phyloP scores from a whole-genome alignment of 2,329 filamentous ascomycete genomes.

The Talaromyces sp. region DNA sequence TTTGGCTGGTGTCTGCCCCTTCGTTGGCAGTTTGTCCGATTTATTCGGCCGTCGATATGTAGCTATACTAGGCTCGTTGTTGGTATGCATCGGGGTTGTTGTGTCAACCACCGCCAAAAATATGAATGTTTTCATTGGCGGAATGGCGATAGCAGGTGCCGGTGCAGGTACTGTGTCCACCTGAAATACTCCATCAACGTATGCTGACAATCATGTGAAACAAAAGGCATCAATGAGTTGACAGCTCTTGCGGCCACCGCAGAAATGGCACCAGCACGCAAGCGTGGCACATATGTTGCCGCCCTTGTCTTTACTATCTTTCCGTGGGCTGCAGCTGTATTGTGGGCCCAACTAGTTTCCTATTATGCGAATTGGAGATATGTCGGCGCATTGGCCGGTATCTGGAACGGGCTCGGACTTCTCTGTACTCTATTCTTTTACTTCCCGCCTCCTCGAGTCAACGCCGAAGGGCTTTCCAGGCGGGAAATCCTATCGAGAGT shows the following conservation, averaged over 20 bases:
- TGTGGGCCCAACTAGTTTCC: slow-evolving; percentile 56
- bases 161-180: slow-evolving; percentile 40
- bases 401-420: slow-evolving; percentile 39
- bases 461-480: slow-evolving; percentile 32
- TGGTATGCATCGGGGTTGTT: slow-evolving; percentile 56
- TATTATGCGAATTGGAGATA: slow-evolving; percentile 41
- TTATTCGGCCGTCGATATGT: slow-evolving; percentile 58
- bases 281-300: slow-evolving; percentile 60
- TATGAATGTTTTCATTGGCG: slow-evolving; percentile 59
- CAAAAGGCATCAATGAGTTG: slow-evolving; percentile 57
- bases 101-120: slow-evolving; percentile 52
- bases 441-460: slow-evolving; percentile 40
- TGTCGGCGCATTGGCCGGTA: slow-evolving; percentile 37
- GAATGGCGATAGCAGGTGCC: slow-evolving; percentile 56
- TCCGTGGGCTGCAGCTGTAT: slow-evolving; percentile 57
- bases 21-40: slow-evolving; percentile 63
- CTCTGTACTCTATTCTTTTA: slow-evolving; percentile 40
- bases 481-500: slow-evolving; percentile 40
- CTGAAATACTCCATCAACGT: neutral
- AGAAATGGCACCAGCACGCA: slow-evolving; percentile 60
- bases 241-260: slow-evolving; percentile 63
- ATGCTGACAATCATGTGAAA: neutral
- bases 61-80: slow-evolving; percentile 48
- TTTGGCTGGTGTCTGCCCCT: slow-evolving; percentile 53
- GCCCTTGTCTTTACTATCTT: slow-evolving; percentile 57